These are phyloP conservation scores for Phylloporus sp. DNA, from an alignment of 768 basidiomycete genomes.

Conservation along the genomic window DNA sequence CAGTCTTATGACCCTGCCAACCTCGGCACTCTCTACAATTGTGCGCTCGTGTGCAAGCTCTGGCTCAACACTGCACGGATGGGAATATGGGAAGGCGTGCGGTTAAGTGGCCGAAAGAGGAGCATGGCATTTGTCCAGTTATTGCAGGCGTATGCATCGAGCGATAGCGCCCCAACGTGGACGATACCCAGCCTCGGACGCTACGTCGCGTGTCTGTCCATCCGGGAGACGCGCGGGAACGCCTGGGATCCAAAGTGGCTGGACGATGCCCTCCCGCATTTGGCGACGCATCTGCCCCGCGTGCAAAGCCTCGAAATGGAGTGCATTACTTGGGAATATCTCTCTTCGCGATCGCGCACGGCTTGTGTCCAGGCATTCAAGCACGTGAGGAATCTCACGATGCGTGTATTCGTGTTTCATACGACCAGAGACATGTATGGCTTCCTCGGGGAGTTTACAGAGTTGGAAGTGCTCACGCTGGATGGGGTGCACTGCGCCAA, in stretches of 20 bases:
- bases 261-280: slow-evolving; percentile 24
- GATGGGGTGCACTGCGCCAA: slow-evolving; percentile 28
- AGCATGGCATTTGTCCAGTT: slow-evolving; percentile 21
- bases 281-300: slow-evolving; percentile 17
- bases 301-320: slow-evolving; percentile 28
- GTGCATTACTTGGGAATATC: slow-evolving; percentile 30
- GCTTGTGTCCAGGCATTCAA: slow-evolving; percentile 26
- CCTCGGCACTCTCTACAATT: slow-evolving; percentile 19
- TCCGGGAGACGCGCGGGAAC: slow-evolving; percentile 29
- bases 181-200: slow-evolving; percentile 55
- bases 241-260: slow-evolving; percentile 33
- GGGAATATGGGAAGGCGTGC: slow-evolving; percentile 21
- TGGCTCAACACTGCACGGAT: slow-evolving; percentile 25
- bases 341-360: slow-evolving; percentile 24
- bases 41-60: slow-evolving; percentile 29
- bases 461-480: slow-evolving; percentile 25
- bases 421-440: slow-evolving; percentile 25
- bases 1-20: slow-evolving; percentile 15
- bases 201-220: slow-evolving; percentile 35
- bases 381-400: slow-evolving; percentile 13
- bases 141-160: slow-evolving; percentile 13
- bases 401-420: slow-evolving; percentile 25
- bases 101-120: slow-evolving; percentile 16
- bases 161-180: slow-evolving; percentile 25
- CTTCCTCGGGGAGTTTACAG: slow-evolving; percentile 26